Base-by-base conservation (phyloP, 2,329 filamentous ascomycete species). In the Microdochium paspali region DNA sequence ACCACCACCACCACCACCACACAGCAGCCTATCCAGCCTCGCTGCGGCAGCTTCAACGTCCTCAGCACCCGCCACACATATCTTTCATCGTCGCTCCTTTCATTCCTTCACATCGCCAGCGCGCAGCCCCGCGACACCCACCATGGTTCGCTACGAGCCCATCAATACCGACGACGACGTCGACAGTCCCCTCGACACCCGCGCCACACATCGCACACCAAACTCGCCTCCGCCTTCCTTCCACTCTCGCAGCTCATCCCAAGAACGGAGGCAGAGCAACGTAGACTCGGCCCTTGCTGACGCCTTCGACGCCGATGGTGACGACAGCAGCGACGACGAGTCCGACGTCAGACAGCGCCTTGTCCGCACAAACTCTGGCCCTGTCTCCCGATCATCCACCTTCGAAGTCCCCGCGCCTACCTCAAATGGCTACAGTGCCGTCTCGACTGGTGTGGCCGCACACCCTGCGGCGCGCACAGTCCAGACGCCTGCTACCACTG, bases 271-370 rank as follows among this genome's bases (percentile, higher is more conserved):
- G 58, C 47, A 64, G 59, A 51, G 64, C 58, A 45, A 55, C 9
- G 85, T 89, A 51, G 83, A 95, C 58, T 76, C 85, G 51, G 84
- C 87, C n/a, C 77, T 98, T 13, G 88, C 87, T 56, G 91, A 97
- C 62, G 90, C 93, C 1, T 98, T 98, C 65, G 91, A 89, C 62
- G 81, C 85, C 59, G 86, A 85, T 55, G 85, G 84, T 52, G 87
- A 85, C 51, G 85, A 85, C 53, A 83, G n/a, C n/a, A n/a, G 58
- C 30, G 85, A 86, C 48, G 77, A 87, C 57, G 84, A 85, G 50
- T 74, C 78, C 49, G 88, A 94, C 63, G 89, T 95, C 65, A 79
- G 90, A 56, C 88, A 93, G 67, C 82, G 90, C 54, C 69, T 97
- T 58, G 90, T 96, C 72, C 82, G 87, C 56, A 81, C 82, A 56